phyloP scores from a whole-genome alignment of 2,329 filamentous ascomycete genomes.

The Aspergillus fischeri region DNA sequence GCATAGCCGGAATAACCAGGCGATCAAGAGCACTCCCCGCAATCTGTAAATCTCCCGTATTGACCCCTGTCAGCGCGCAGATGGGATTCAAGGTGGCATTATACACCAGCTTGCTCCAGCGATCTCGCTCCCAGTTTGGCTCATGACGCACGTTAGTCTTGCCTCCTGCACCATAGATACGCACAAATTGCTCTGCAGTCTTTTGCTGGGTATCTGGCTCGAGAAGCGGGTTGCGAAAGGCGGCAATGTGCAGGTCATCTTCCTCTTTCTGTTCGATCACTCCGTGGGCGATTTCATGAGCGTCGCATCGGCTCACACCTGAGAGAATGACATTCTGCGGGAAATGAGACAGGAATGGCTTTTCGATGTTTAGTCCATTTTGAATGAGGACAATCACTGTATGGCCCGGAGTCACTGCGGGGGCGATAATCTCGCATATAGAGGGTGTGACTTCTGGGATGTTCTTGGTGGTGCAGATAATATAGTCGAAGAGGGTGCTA shows the following conservation, averaged over 20 bases:
- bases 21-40: conserved; percentile 40
- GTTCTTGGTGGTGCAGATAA: conserved; percentile 59
- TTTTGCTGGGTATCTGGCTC: not conserved
- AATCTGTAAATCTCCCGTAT: conserved; percentile 49
- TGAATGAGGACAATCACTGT: conserved; percentile 57
- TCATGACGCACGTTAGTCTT: conserved; percentile 44
- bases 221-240: conserved; percentile 35
- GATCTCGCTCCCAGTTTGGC: conserved; percentile 21
- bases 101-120: conserved; percentile 44
- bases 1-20: conserved; percentile 52
- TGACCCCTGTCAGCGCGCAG: conserved; percentile 48
- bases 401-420: conserved; percentile 47
- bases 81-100: conserved; percentile 53
- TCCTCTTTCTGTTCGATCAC: conserved; percentile 51
- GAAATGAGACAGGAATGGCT: conserved; percentile 47
- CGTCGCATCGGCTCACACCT: conserved; percentile 51
- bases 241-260: conserved; percentile 50
- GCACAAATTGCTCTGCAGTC: conserved; percentile 39
- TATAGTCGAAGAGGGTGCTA: conserved; percentile 47
- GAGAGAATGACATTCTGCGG: conserved; percentile 52
- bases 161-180: conserved; percentile 45
- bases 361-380: conserved; percentile 63
- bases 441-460: conserved; percentile 51
- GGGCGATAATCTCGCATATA: conserved; percentile 46
- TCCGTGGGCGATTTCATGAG: conserved; percentile 46